These are phyloP conservation scores for Metarhizium rileyi DNA, from an alignment of 2,329 filamentous ascomycete genomes.

Conservation along the genomic window DNA sequence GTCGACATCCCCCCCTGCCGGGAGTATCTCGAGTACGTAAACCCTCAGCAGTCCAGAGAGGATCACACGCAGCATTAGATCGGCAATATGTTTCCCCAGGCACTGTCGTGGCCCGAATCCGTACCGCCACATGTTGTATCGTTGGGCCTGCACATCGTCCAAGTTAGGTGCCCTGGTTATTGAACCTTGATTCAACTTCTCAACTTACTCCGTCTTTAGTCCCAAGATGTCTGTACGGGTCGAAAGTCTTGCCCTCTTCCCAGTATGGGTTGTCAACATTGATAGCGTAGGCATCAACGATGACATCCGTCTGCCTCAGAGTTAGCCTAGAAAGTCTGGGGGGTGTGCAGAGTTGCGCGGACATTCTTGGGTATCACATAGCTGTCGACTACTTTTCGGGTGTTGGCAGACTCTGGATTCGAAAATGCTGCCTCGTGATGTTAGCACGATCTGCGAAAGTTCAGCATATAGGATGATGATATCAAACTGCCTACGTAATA, in stretches of 20 bases:
- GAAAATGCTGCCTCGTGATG: background rate
- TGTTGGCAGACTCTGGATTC: background rate
- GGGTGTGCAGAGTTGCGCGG: conserved; percentile 2
- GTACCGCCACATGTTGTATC: conserved; percentile 8
- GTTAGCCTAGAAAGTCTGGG: background rate
- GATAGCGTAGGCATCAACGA: conserved; percentile 8
- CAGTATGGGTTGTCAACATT: conserved; percentile 7
- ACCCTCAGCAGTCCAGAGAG: background rate
- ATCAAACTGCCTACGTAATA: conserved; percentile 4
- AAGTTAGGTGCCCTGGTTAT: background rate
- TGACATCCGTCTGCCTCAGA: conserved; percentile 4
- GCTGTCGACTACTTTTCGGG: background rate
- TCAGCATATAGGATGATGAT: too few species aligned
- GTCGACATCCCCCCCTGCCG: background rate
- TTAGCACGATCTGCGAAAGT: background rate
- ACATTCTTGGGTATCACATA: conserved; percentile 1
- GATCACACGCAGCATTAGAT: background rate
- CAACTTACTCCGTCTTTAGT: background rate
- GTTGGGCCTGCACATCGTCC: background rate
- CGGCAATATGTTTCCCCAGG: background rate
- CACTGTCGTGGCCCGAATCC: conserved; percentile 7
- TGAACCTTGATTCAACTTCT: background rate
- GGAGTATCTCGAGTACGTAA: background rate
- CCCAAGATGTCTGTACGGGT: conserved; percentile 1
- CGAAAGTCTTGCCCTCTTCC: background rate